Conservation (phyloP, 352 stramenopile genomes). For the Phytophthora pseudosyringae region DNA sequence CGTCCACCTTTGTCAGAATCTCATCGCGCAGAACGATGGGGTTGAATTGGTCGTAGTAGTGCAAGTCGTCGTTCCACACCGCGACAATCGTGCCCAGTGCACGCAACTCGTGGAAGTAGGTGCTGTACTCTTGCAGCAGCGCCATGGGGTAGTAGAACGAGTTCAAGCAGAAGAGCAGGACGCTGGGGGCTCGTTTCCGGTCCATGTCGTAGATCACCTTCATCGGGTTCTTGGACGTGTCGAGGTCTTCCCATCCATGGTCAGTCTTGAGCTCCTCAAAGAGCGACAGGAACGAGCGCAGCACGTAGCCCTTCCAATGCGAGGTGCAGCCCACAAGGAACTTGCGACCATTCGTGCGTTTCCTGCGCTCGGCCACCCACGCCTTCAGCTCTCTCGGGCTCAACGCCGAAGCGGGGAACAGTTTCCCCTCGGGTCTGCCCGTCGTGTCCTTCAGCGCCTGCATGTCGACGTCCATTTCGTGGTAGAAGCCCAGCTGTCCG, state of each 20-base stretch:
- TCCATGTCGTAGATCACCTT: constrained; percentile 73
- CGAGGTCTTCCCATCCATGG: constrained; percentile 73
- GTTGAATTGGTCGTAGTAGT: constrained; percentile 84
- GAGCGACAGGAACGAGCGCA: constrained; percentile 69
- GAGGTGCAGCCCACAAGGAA: constrained; percentile 70
- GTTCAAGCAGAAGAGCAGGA: constrained; percentile 82
- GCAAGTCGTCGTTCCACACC: constrained; percentile 82
- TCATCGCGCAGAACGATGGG: constrained; percentile 60
- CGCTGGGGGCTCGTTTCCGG: constrained; percentile 62
- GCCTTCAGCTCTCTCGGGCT: constrained; percentile 60
- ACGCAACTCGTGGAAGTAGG: constrained; percentile 75
- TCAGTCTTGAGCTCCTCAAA: constrained; percentile 71
- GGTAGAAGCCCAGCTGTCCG: constrained; percentile 73
- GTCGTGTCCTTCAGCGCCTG: constrained; percentile 46
- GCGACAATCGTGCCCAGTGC: constrained; percentile 70
- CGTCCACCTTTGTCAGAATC: constrained; percentile 69
- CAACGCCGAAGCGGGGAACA: constrained; percentile 50
- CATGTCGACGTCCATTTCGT: constrained; percentile 85
- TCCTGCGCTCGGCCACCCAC: constrained; percentile 67
- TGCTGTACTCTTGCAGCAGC: constrained; percentile 63
- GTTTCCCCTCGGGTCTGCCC: constrained; percentile 39
- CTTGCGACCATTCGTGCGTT: constrained; percentile 76
- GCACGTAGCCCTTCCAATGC: constrained; percentile 68
- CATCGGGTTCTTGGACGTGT: constrained; percentile 55
- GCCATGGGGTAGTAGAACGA: constrained; percentile 73